phyloP scores from a whole-genome alignment of 2,329 filamentous ascomycete species.

The Epichloe typhina region DNA sequence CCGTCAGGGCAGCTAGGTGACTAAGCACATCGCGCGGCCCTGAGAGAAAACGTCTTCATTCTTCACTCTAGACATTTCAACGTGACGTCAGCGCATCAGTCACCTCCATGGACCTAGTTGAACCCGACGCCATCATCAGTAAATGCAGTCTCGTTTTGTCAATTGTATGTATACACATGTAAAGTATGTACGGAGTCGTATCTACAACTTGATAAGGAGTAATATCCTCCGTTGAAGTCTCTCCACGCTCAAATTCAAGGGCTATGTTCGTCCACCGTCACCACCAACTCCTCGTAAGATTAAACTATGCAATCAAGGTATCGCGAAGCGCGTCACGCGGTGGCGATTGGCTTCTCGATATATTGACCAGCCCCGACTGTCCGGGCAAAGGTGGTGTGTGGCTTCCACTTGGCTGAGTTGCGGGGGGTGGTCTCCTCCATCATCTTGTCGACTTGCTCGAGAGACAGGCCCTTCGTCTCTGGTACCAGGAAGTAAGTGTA shows the following conservation, averaged over 20 bases:
- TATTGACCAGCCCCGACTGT: conserved; percentile 20
- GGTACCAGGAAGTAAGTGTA: conserved; percentile 64
- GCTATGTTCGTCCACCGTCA: background rate
- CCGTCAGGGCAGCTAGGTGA: too few relatives aligned
- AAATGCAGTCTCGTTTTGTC: too few relatives aligned
- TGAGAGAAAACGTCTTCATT: too few relatives aligned
- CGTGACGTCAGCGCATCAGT: too few relatives aligned
- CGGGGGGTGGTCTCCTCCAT: conserved; percentile 74
- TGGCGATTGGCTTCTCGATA: conserved; percentile 17
- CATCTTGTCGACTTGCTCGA: conserved; percentile 77
- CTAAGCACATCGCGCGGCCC: too few relatives aligned
- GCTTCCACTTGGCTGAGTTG: conserved; percentile 64
- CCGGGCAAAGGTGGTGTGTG: conserved; percentile 53
- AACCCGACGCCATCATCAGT: too few relatives aligned
- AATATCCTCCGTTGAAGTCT: background rate
- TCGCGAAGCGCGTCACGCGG: background rate
- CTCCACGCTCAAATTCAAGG: background rate
- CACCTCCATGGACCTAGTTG: too few relatives aligned
- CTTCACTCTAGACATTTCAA: too few relatives aligned
- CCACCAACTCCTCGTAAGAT: background rate
- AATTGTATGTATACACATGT: background rate
- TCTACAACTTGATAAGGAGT: background rate
- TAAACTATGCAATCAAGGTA: background rate
- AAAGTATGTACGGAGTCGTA: background rate
- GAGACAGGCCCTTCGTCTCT: conserved; percentile 63